Evolutionary conservation across 805 yeast genomes (phyloP).

Genomic region (Teunomyces aglyptinius): DNA sequence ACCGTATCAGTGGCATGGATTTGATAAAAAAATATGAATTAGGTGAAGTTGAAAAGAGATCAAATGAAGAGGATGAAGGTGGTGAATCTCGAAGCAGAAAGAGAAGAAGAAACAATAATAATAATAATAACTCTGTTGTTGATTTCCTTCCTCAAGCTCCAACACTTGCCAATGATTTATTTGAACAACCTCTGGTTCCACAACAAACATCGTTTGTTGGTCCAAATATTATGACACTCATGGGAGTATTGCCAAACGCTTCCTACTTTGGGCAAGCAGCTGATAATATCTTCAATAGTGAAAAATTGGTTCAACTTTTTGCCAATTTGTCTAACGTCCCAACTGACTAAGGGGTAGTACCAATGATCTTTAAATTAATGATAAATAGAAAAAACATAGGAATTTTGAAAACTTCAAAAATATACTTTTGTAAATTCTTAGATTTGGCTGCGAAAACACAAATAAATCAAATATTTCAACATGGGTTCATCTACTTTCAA

Average conservation of each 20-base stretch:
- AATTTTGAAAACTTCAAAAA: background rate
- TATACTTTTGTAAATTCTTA: background rate
- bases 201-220: conserved; percentile 12
- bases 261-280: conserved; percentile 48
- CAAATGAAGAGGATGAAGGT: conserved; percentile 19
- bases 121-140: background rate
- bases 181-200: conserved; percentile 4
- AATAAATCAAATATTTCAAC: background rate
- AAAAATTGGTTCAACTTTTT: conserved; percentile 47
- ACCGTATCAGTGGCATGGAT: conserved; percentile 35
- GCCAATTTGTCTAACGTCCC: conserved; percentile 29
- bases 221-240: conserved; percentile 11
- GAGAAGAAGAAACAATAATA: conserved; percentile 2
- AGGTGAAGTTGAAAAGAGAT: conserved; percentile 23
- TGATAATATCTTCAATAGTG: conserved; percentile 53
- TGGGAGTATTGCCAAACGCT: conserved; percentile 53
- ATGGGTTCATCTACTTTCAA: background rate
- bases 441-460: conserved; percentile 5
- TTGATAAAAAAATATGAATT: conserved; percentile 39
- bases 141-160: background rate
- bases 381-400: conserved; percentile 1
- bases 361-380: background rate
- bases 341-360: conserved; percentile 1
- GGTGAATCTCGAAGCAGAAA: conserved; percentile 11
- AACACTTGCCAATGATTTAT: background rate